A percentile compares a stretch with the other conserved stretches of the same genome.
Evolutionary conservation across 2,329 filamentous ascomycete species (phyloP).

Genomic region (Paecilomyces dactylethromorphus): DNA sequence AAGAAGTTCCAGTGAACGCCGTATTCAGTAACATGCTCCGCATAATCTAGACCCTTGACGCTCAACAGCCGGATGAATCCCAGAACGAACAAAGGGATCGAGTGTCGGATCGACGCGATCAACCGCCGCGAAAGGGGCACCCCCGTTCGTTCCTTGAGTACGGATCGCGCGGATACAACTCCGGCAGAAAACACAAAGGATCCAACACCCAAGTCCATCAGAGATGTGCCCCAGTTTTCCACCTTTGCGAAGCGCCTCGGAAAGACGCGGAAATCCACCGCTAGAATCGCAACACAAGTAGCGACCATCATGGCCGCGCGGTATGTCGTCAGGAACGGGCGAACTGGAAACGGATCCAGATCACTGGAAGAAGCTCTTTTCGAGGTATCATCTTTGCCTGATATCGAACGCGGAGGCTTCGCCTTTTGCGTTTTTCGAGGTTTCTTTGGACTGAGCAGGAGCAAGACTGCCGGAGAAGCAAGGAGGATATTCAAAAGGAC

Average conservation of each 20-base stretch:
- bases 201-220: conserved; percentile 96
- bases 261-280: conserved; percentile 90
- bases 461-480: conserved; percentile 60
- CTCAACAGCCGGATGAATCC: conserved; percentile 76
- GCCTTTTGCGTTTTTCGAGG: conserved; percentile 24
- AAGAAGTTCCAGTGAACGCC: conserved; percentile 99
- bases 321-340: conserved; percentile 89
- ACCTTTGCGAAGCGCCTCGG: conserved; percentile 94
- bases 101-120: conserved; percentile 64
- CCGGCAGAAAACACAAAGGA: conserved; percentile 96
- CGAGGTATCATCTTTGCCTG: conserved; percentile 14
- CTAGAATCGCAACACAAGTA: conserved; percentile 88
- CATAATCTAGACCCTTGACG: conserved; percentile 91
- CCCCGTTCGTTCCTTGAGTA: conserved; percentile 61
- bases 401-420: conserved; percentile 21
- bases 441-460: conserved; percentile 43
- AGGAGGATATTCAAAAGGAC: conserved; percentile 69
- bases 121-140: conserved; percentile 50
- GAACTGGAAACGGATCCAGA: conserved; percentile 61
- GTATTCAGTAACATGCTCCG: conserved; percentile 95
- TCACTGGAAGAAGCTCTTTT: conserved; percentile 11
- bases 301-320: conserved; percentile 85
- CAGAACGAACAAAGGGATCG: conserved; percentile 72
- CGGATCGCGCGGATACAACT: conserved; percentile 76
- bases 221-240: conserved; percentile 98